phyloP scores from a whole-genome alignment of 495 filamentous ascomycete species.

The Penicillium taxi region DNA sequence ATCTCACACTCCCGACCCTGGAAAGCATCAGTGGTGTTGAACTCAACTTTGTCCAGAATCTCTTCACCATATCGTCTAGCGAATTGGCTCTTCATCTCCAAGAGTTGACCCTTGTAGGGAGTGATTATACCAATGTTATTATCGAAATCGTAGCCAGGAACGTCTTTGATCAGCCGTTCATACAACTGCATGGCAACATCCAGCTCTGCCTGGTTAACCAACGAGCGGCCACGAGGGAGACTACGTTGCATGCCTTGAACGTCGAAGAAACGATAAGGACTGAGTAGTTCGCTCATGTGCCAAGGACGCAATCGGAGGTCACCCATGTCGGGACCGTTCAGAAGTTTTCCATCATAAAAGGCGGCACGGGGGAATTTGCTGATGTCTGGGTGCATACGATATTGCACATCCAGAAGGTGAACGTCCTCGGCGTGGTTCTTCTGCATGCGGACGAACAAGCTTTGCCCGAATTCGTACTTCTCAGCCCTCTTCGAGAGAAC shows the following conservation, averaged over 20 bases:
- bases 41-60: slow-evolving; percentile 76
- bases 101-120: slow-evolving; percentile 90
- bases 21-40: slow-evolving; percentile 98
- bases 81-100: slow-evolving; percentile 67
- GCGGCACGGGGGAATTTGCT: slow-evolving; percentile 78
- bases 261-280: slow-evolving; percentile 96
- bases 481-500: slow-evolving; percentile 90
- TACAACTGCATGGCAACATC: slow-evolving; percentile 79
- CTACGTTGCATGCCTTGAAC: slow-evolving; percentile 79
- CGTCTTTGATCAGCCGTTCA: slow-evolving; percentile 66
- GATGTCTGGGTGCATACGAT: slow-evolving; percentile 98
- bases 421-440: slow-evolving; percentile 79
- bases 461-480: slow-evolving; percentile 92
- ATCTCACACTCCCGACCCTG: slow-evolving; percentile 95
- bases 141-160: slow-evolving; percentile 55
- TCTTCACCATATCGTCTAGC: slow-evolving; percentile 57
- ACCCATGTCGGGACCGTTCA: slow-evolving; percentile 79
- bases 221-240: slow-evolving; percentile 70
- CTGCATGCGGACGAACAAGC: slow-evolving; percentile 97
- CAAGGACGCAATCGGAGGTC: slow-evolving; percentile 66
- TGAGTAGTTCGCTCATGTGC: slow-evolving; percentile 74
- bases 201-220: slow-evolving; percentile 83
- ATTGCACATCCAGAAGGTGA: slow-evolving; percentile 93
- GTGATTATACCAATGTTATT: slow-evolving; percentile 95
- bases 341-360: slow-evolving; percentile 82